Evolutionary conservation across 169 alveolate species (phyloP).

Genomic region (Cryptosporidium parvum): DNA sequence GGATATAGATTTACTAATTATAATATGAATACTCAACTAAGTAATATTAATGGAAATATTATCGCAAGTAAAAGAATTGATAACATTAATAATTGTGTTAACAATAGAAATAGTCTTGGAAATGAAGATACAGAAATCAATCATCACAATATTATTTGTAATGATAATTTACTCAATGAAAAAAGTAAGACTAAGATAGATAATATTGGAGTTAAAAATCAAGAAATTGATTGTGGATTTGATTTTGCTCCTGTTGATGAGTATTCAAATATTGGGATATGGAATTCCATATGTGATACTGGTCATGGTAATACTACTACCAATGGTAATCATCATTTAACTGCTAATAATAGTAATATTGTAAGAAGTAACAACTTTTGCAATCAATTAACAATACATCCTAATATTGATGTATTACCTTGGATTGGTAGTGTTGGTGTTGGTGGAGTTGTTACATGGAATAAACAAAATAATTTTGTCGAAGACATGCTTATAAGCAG

Average conservation of each 20-base stretch:
- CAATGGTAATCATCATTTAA: not conserved
- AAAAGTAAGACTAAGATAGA: constrained; percentile 53
- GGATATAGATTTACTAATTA: constrained; percentile 34
- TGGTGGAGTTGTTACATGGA: constrained; percentile 59
- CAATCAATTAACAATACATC: constrained; percentile 32
- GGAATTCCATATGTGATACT: constrained; percentile 51
- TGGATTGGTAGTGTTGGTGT: constrained; percentile 56
- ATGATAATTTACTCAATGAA: constrained; percentile 10
- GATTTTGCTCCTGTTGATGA: constrained; percentile 60
- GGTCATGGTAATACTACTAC: not conserved
- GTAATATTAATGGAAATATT: constrained; percentile 8
- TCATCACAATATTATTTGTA: constrained; percentile 25
- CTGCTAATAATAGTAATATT: constrained; percentile 16
- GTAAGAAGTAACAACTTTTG: constrained; percentile 7
- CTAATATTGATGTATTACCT: constrained; percentile 52
- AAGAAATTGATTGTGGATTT: constrained; percentile 68
- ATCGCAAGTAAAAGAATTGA: constrained; percentile 8
- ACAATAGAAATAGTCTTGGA: constrained; percentile 14
- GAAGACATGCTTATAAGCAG: constrained; percentile 30
- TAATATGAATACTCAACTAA: constrained; percentile 10
- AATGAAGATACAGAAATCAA: constrained; percentile 29
- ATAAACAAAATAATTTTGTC: constrained; percentile 46
- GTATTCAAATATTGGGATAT: constrained; percentile 38
- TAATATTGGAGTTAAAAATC: constrained; percentile 31
- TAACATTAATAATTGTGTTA: not conserved